phyloP scores from a whole-genome alignment of 2,329 filamentous ascomycete genomes.

The Paradendryphiella salina region DNA sequence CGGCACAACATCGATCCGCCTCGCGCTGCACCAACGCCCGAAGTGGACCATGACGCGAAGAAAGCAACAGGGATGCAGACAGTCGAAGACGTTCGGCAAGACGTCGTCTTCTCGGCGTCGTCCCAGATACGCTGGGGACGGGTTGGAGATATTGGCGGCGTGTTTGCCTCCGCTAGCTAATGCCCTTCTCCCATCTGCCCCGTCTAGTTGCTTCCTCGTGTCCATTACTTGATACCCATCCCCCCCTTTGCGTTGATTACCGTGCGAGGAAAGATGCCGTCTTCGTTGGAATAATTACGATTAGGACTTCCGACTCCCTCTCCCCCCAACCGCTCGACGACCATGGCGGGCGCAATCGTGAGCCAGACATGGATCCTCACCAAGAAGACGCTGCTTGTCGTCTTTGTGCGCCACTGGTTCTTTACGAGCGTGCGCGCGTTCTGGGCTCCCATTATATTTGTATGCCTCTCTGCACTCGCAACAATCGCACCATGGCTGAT shows the following conservation, averaged over 20 bases:
- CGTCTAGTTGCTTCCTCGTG: background rate
- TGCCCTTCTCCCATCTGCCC: background rate
- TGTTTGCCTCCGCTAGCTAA: conserved; percentile 10
- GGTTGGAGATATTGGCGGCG: conserved; percentile 6
- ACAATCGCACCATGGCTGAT: conserved; percentile 12
- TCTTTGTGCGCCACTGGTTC: conserved; percentile 58
- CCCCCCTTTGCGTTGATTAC: background rate
- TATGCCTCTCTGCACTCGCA: conserved; percentile 20
- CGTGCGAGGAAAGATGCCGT: conserved; percentile 9
- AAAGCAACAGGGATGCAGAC: conserved; percentile 15
- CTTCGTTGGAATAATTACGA: background rate
- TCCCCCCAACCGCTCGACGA: conserved; percentile 1
- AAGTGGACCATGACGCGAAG: conserved; percentile 20
- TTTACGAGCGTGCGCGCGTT: conserved; percentile 60
- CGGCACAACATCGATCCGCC: conserved; percentile 22
- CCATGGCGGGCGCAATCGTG: conserved; percentile 44
- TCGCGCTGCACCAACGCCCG: conserved; percentile 1
- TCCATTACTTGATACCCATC: conserved; percentile 3
- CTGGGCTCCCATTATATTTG: conserved; percentile 59
- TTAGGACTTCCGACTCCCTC: background rate
- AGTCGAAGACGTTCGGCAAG: conserved; percentile 22
- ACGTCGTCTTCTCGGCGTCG: conserved; percentile 15
- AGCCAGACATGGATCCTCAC: conserved; percentile 61
- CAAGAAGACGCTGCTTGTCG: conserved; percentile 61
- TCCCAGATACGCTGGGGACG: conserved; percentile 15